Evolutionary conservation across 257 asterid genomes (phyloP).

Genomic region (Solanum acaule): DNA sequence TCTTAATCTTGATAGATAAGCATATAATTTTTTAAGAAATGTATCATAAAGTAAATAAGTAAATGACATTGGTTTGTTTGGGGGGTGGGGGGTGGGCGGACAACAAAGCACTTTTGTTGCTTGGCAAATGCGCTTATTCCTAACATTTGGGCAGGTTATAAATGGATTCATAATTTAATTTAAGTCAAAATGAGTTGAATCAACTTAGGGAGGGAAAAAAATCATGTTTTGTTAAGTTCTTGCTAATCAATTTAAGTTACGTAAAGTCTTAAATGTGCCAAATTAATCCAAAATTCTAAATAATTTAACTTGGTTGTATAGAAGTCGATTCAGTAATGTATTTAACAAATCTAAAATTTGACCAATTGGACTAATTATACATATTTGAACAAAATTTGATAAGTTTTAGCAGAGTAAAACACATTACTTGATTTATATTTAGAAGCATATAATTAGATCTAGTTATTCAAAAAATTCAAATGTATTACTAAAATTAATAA

Average conservation of each 20-base stretch:
- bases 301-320: neutral
- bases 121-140: too few relatives aligned
- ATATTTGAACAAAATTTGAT: neutral
- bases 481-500: neutral
- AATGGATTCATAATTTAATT: neutral
- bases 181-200: neutral
- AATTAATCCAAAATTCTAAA: neutral
- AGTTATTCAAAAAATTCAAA: too few relatives aligned
- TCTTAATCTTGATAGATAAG: too few relatives aligned
- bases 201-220: neutral
- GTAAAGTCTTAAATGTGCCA: neutral
- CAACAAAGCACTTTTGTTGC: too few relatives aligned
- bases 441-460: neutral
- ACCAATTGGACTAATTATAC: neutral
- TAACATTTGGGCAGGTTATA: neutral
- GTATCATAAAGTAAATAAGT: too few relatives aligned
- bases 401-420: too few relatives aligned
- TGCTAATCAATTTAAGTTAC: neutral
- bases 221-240: too few relatives aligned
- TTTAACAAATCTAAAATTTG: neutral
- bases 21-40: neutral
- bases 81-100: too few relatives aligned
- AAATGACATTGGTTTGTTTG: too few relatives aligned
- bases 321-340: neutral
- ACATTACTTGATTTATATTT: too few relatives aligned